Percentiles rank a stretch among this genome's conserved stretches.
These are phyloP conservation scores for Drechslera avenae DNA, from an alignment of 2,329 filamentous ascomycete species.

Conservation along the genomic window DNA sequence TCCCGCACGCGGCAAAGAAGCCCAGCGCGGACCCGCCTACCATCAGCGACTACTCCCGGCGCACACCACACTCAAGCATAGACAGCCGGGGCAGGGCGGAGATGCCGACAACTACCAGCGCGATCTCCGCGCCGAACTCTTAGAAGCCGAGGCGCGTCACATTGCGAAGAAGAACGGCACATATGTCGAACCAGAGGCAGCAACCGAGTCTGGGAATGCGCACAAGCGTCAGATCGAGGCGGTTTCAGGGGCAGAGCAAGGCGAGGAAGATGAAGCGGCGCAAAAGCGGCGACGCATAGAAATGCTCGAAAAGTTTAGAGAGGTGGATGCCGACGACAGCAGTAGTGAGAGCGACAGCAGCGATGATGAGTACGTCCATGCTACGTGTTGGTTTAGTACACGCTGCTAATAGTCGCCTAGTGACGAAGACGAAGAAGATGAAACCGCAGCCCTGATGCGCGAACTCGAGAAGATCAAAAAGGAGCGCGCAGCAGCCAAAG, in stretches of 20 bases:
- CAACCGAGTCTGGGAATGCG: conserved; percentile 48
- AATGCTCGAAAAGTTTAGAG: conserved; percentile 84
- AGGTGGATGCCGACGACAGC: conserved; percentile 79
- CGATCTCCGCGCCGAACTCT: conserved; percentile 87
- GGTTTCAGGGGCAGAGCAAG: conserved; percentile 48
- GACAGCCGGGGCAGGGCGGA: conserved; percentile 87
- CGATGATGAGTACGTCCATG: conserved; percentile 59
- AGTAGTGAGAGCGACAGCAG: conserved; percentile 60
- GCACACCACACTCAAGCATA: conserved; percentile 84
- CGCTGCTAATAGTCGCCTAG: conserved; percentile 25
- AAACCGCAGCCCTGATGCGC: conserved; percentile 85
- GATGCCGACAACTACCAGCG: conserved; percentile 71
- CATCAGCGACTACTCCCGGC: conserved; percentile 95
- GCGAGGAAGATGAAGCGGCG: conserved; percentile 71
- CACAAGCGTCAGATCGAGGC: conserved; percentile 70
- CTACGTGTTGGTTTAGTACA: not conserved
- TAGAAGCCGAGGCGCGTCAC: conserved; percentile 85
- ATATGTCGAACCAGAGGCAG: conserved; percentile 55
- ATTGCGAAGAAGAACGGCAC: conserved; percentile 81
- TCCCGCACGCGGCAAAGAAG: conserved; percentile 93
- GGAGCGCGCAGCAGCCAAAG: conserved; percentile 79
- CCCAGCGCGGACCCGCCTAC: conserved; percentile 88
- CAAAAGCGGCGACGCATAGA: conserved; percentile 74
- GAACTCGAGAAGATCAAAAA: conserved; percentile 94
- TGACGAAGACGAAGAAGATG: conserved; percentile 69